Percentiles rank a stretch among this genome's conserved stretches.
phyloP scores from a whole-genome alignment of 345 rosid species.

The Brassica juncea region DNA sequence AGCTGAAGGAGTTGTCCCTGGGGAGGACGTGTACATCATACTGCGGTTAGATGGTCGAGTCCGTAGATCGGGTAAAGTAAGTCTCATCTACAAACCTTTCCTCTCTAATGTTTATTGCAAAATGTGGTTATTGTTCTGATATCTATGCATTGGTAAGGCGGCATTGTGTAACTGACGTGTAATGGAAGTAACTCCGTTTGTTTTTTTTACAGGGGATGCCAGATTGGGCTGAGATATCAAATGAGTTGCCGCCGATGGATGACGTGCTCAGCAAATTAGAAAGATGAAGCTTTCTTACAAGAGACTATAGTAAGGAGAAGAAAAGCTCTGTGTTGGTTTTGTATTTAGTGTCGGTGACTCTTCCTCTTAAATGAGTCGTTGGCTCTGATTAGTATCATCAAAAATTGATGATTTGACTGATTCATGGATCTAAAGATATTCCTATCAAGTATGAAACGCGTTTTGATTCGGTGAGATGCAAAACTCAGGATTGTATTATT shows the following conservation, averaged over 20 bases:
- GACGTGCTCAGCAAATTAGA: conserved; percentile 87
- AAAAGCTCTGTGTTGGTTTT: neutral
- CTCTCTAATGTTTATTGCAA: neutral
- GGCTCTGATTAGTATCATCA: neutral
- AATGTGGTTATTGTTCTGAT: neutral
- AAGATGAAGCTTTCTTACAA: conserved; percentile 46
- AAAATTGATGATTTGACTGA: neutral
- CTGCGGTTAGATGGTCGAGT: conserved; percentile 95
- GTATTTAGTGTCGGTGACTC: neutral
- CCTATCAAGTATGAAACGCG: conserved; percentile 12
- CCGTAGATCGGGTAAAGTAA: conserved; percentile 86
- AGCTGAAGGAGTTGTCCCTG: conserved; percentile 85
- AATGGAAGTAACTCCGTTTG: neutral
- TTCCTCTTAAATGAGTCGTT: neutral
- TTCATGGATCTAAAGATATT: conserved; percentile 4
- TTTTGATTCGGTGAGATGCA: conserved; percentile 9
- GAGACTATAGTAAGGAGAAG: neutral
- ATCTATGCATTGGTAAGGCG: no score
- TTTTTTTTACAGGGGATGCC: conserved; percentile 76
- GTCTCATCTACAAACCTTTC: conserved; percentile 34
- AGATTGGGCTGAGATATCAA: conserved; percentile 75
- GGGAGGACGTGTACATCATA: conserved; percentile 85
- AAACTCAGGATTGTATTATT: neutral
- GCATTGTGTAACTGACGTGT: conserved; percentile 5
- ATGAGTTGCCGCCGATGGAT: conserved; percentile 78